These are phyloP conservation scores for Bipolaris zeicola DNA, from an alignment of 2,329 filamentous ascomycete genomes.

Conservation along the genomic window DNA sequence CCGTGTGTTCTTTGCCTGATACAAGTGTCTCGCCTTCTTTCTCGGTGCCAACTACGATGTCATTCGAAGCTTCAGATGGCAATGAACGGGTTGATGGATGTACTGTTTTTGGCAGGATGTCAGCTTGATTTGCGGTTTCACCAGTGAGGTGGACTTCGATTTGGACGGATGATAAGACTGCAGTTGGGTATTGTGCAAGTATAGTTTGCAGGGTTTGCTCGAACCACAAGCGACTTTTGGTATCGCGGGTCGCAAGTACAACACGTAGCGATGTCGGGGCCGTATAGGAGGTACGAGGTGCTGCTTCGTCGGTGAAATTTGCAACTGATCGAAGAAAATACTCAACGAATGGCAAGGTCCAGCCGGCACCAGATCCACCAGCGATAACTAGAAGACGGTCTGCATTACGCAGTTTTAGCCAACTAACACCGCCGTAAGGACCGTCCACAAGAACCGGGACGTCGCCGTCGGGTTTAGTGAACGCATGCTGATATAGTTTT, in stretches of 20 bases:
- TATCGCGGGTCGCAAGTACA: conserved; percentile 47
- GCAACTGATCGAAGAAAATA: conserved; percentile 16
- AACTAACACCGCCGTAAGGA: conserved; percentile 61
- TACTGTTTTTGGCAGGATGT: neutral
- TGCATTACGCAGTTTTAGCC: conserved; percentile 30
- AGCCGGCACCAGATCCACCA: conserved; percentile 63
- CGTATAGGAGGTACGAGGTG: neutral
- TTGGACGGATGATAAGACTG: conserved; percentile 16
- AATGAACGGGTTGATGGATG: neutral
- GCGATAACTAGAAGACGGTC: conserved; percentile 57
- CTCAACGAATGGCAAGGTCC: conserved; percentile 58
- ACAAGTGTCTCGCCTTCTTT: conserved; percentile 6
- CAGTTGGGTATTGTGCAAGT: conserved; percentile 25
- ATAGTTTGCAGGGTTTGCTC: conserved; percentile 37
- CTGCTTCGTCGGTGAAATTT: neutral
- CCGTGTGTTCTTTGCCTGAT: conserved; percentile 23
- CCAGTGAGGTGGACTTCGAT: conserved; percentile 37
- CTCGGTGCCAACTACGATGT: neutral
- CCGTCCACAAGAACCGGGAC: conserved; percentile 62
- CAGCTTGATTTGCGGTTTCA: conserved; percentile 19
- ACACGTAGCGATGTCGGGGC: conserved; percentile 28
- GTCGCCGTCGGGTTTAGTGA: conserved; percentile 21
- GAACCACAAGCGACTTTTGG: conserved; percentile 47
- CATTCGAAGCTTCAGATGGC: neutral
- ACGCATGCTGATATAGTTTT: conserved; percentile 38